Percentiles rank a stretch among this genome's conserved stretches.
These are phyloP conservation scores for Fraxinus latifolia DNA, from an alignment of 305 asterid genomes.

Conservation along the genomic window DNA sequence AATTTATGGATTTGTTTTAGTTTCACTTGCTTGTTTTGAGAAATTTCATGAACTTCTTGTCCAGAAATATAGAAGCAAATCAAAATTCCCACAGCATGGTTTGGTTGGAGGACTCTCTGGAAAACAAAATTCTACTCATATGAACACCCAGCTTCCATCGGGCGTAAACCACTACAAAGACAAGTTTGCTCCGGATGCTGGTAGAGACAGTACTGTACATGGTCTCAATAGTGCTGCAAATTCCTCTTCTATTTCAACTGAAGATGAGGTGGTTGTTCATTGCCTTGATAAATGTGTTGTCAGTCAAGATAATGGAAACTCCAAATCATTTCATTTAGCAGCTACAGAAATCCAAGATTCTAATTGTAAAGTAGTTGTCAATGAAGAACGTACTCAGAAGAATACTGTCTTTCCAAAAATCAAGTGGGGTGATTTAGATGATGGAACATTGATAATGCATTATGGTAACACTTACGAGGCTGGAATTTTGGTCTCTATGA, in stretches of 20 bases:
- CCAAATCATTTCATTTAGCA: slow-evolving; percentile 30
- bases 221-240: slow-evolving; percentile 32
- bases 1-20: slow-evolving; percentile 7
- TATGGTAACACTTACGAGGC: slow-evolving; percentile 45
- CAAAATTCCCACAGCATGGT: slow-evolving; percentile 63
- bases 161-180: slow-evolving; percentile 31
- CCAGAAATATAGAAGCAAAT: slow-evolving; percentile 86
- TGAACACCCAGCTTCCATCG: slow-evolving; percentile 30
- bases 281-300: slow-evolving; percentile 53
- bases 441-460: slow-evolving; percentile 55
- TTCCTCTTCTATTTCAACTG: slow-evolving; percentile 30
- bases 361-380: slow-evolving; percentile 33
- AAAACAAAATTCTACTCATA: slow-evolving; percentile 43
- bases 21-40: slow-evolving; percentile 23
- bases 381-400: slow-evolving; percentile 34
- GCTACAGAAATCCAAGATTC: slow-evolving; percentile 25
- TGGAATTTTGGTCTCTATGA: slow-evolving; percentile 32
- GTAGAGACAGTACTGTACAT: slow-evolving; percentile 30
- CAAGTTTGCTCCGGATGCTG: slow-evolving; percentile 31
- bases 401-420: slow-evolving; percentile 53
- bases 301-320: slow-evolving; percentile 40
- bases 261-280: slow-evolving; percentile 34
- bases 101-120: slow-evolving; percentile 61
- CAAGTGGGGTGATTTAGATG: slow-evolving; percentile 97
- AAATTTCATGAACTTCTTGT: slow-evolving; percentile 23